phyloP scores from a whole-genome alignment of 805 yeast species.

The Debaryomyces tyrocola region DNA sequence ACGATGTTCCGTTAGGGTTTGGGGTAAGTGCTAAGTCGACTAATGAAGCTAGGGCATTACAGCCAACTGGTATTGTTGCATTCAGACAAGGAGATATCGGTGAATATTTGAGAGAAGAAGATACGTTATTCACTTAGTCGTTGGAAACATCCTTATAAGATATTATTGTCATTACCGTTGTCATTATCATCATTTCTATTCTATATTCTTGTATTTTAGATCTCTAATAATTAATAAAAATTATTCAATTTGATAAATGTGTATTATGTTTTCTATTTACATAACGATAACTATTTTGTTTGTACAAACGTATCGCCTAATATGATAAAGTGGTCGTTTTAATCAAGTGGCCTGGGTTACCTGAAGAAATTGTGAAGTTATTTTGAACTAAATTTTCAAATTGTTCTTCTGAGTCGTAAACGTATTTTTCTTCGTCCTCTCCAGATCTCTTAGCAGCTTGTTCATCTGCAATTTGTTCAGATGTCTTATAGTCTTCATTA shows the following conservation, averaged over 20 bases:
- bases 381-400: slow-evolving; percentile 29
- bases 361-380: slow-evolving; percentile 34
- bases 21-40: slow-evolving; percentile 95
- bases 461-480: slow-evolving; percentile 8
- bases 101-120: slow-evolving; percentile 97
- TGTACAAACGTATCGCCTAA: slow-evolving; percentile 8
- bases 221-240: background rate
- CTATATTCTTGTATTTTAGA: slow-evolving; percentile 1
- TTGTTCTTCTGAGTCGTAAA: slow-evolving; percentile 21
- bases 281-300: background rate
- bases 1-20: slow-evolving; percentile 89
- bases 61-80: slow-evolving; percentile 93
- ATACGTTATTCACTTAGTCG: slow-evolving; percentile 77
- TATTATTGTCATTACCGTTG: background rate
- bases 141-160: background rate
- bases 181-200: background rate
- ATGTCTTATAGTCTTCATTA: slow-evolving; percentile 17
- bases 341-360: slow-evolving; percentile 40
- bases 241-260: slow-evolving; percentile 1
- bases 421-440: slow-evolving; percentile 7
- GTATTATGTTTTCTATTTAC: slow-evolving; percentile 7
- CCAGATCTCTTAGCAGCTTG: slow-evolving; percentile 6
- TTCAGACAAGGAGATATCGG: slow-evolving; percentile 98
- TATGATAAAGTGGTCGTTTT: slow-evolving; percentile 28
- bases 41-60: slow-evolving; percentile 79